These are phyloP conservation scores for Medicago truncatula DNA, from an alignment of 306 rosid genomes.

Conservation along the genomic window MtrunA17r5.0-ANR NC_053048.1:49345501-49346000, in stretches of 20 bases:
- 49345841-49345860: neutral
- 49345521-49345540: too few species aligned
- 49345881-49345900: neutral
- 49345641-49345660: too few species aligned
- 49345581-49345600: too few species aligned
- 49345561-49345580: too few species aligned
- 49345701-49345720: too few species aligned
- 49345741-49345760: neutral
- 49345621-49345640: neutral
- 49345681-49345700: neutral
- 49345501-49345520: too few species aligned
- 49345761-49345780: too few species aligned
- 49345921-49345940: neutral
- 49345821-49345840: neutral
- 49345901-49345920: conserved; percentile 2
- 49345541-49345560: too few species aligned
- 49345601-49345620: too few species aligned
- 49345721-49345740: neutral
- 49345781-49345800: too few species aligned
- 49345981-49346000: neutral
- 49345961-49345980: neutral
- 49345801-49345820: neutral
- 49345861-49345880: neutral
- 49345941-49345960: conserved; percentile 5
- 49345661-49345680: neutral